A percentile compares a stretch with the other conserved stretches of the same genome.
Evolutionary conservation across 2,329 filamentous ascomycete genomes (phyloP).

Genomic region (Dryadomyces quercivorus): DNA sequence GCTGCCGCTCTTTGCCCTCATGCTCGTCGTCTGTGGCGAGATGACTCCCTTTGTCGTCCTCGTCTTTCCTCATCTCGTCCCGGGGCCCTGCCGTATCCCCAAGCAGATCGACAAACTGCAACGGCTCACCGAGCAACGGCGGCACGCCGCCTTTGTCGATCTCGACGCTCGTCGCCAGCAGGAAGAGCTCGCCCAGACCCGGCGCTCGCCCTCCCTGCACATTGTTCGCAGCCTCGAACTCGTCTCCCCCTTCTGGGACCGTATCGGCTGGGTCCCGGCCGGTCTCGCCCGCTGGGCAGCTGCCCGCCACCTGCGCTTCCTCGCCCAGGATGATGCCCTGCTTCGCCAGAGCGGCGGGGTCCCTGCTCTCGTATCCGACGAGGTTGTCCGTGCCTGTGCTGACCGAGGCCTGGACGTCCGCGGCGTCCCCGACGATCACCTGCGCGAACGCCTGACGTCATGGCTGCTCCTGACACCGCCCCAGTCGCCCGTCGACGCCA

Average conservation of each 20-base stretch:
- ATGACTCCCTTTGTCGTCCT: constrained; percentile 73
- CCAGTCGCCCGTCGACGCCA: neutral
- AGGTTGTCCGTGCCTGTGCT: constrained; percentile 57
- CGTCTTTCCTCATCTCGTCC: constrained; percentile 57
- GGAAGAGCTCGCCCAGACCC: neutral
- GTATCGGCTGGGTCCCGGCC: constrained; percentile 32
- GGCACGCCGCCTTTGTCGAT: constrained; percentile 32
- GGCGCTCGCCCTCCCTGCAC: constrained; percentile 18
- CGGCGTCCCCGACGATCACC: constrained; percentile 37
- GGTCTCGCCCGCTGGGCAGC: constrained; percentile 43
- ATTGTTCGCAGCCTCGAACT: constrained; percentile 32
- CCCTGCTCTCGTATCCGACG: constrained; percentile 42
- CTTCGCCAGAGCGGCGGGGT: constrained; percentile 52
- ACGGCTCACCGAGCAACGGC: constrained; percentile 37
- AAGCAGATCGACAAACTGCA: constrained; percentile 52
- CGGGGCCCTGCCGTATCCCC: constrained; percentile 73
- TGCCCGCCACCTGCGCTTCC: constrained; percentile 41
- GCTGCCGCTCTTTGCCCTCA: constrained; percentile 63
- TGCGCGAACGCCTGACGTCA: constrained; percentile 32
- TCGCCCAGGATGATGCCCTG: constrained; percentile 60
- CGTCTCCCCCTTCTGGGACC: constrained; percentile 36
- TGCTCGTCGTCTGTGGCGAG: constrained; percentile 72
- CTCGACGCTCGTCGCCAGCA: constrained; percentile 4
- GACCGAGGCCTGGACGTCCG: constrained; percentile 53
- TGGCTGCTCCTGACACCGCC: constrained; percentile 33